A percentile compares a stretch with the other conserved stretches of the same genome.
Evolutionary conservation across 2,329 filamentous ascomycete genomes (phyloP).

Genomic region (Fusarium bactridioides): DNA sequence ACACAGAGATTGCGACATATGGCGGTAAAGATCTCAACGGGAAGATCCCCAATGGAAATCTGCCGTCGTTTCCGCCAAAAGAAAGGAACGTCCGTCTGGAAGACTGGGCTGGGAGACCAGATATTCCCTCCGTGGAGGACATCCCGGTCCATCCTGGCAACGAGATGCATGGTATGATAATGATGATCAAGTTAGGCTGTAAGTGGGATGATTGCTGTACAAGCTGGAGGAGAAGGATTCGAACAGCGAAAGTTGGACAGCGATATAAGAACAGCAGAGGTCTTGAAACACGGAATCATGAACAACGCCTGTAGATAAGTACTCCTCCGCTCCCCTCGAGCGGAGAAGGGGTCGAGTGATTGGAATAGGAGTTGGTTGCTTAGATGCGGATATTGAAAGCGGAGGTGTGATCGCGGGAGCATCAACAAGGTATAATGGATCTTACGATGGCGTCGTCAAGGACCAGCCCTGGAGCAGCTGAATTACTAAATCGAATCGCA

Average conservation of each 20-base stretch:
- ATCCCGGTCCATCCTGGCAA: constrained; percentile 35
- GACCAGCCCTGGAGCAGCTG: constrained; percentile 13
- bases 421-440: constrained; percentile 17
- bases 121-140: constrained; percentile 27
- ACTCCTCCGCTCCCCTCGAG: not conserved
- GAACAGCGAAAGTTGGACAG: not conserved
- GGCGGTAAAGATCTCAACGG: constrained; percentile 39
- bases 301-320: not conserved
- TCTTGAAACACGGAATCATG: not conserved
- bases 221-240: not conserved
- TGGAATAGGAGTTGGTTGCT: constrained; percentile 14
- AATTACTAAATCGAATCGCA: constrained; percentile 1
- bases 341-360: not conserved
- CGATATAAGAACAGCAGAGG: not conserved
- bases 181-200: not conserved
- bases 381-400: not conserved
- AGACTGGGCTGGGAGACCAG: constrained; percentile 20
- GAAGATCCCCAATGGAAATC: constrained; percentile 33
- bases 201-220: not conserved
- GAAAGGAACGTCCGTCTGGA: constrained; percentile 11
- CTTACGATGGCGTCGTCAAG: constrained; percentile 30
- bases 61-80: constrained; percentile 17
- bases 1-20: constrained; percentile 40
- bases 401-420: constrained; percentile 26
- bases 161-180: constrained; percentile 34